These are phyloP conservation scores for Hibiscus tridactylites DNA, from an alignment of 345 rosid species.

Conservation along the genomic window DNA sequence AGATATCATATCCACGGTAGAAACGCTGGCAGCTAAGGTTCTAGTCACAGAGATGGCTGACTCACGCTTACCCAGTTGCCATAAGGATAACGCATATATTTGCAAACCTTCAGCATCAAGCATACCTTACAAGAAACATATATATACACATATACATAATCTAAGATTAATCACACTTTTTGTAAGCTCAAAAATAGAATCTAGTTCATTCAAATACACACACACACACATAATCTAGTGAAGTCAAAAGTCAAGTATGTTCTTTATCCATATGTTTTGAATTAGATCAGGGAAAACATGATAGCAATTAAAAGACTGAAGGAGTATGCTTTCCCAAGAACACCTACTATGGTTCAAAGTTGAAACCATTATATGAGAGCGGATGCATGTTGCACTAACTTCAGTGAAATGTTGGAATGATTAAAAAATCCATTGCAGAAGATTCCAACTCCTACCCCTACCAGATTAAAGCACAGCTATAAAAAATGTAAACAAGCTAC, in stretches of 20 bases:
- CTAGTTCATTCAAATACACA: neutral
- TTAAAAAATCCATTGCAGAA: neutral
- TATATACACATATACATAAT: neutral
- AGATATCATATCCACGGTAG: slow-evolving; percentile 47
- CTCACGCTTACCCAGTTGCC: slow-evolving; percentile 70
- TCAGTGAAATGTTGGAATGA: neutral
- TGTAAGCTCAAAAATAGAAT: neutral
- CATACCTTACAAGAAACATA: slow-evolving; percentile 35
- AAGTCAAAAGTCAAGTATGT: neutral
- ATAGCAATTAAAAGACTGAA: neutral
- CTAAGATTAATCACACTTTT: neutral
- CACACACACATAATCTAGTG: neutral
- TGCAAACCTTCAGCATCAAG: slow-evolving; percentile 69
- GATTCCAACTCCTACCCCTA: neutral
- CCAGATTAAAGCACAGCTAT: neutral
- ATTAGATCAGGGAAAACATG: neutral
- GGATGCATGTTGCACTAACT: neutral
- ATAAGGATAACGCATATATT: slow-evolving; percentile 72
- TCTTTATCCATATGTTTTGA: neutral
- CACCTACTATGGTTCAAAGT: neutral
- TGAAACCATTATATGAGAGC: neutral
- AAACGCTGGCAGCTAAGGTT: slow-evolving; percentile 48
- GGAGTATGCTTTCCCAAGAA: neutral
- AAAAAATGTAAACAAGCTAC: neutral
- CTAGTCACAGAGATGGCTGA: slow-evolving; percentile 52